Evolutionary conservation across 352 stramenopile species (phyloP).

Genomic region (Blastocystis sp.): DNA sequence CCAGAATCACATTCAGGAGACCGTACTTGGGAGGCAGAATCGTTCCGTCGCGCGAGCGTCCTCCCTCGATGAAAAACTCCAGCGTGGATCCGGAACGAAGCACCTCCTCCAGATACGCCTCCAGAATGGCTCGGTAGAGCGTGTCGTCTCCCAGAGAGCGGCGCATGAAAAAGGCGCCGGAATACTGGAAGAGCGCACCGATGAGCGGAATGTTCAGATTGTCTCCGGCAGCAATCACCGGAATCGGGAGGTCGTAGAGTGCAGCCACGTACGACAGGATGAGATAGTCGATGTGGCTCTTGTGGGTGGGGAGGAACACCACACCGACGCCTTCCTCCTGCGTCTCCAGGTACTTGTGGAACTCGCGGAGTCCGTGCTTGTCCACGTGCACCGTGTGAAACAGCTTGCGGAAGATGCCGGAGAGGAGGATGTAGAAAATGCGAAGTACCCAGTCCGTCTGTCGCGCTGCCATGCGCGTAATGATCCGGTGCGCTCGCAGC

Average conservation of each 20-base stretch:
- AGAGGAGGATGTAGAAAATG: slow-evolving; percentile 55
- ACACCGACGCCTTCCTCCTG: slow-evolving; percentile 66
- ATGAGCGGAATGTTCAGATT: slow-evolving; percentile 74
- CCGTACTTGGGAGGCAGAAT: slow-evolving; percentile 61
- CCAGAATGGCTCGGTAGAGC: slow-evolving; percentile 62
- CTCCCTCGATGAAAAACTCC: slow-evolving; percentile 77
- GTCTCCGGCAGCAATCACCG: slow-evolving; percentile 73
- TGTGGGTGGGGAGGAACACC: slow-evolving; percentile 74
- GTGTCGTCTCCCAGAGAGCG: slow-evolving; percentile 59
- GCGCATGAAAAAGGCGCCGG: slow-evolving; percentile 78
- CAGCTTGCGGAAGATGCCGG: slow-evolving; percentile 38
- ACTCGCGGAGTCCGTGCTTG: background rate
- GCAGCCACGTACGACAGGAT: slow-evolving; percentile 79
- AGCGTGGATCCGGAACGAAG: slow-evolving; percentile 70
- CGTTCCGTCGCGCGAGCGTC: slow-evolving; percentile 69
- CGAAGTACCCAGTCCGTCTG: slow-evolving; percentile 45
- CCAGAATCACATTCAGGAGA: slow-evolving; percentile 60
- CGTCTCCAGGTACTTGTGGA: slow-evolving; percentile 65
- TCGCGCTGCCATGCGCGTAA: slow-evolving; percentile 16
- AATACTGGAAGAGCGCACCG: slow-evolving; percentile 70
- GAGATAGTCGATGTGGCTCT: slow-evolving; percentile 76
- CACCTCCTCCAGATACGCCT: slow-evolving; percentile 73
- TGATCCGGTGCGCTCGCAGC: background rate
- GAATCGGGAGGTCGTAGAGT: slow-evolving; percentile 70
- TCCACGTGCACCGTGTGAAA: slow-evolving; percentile 34